phyloP scores from a whole-genome alignment of 2,329 filamentous ascomycete species.

The Ophiosphaerella narmari region DNA sequence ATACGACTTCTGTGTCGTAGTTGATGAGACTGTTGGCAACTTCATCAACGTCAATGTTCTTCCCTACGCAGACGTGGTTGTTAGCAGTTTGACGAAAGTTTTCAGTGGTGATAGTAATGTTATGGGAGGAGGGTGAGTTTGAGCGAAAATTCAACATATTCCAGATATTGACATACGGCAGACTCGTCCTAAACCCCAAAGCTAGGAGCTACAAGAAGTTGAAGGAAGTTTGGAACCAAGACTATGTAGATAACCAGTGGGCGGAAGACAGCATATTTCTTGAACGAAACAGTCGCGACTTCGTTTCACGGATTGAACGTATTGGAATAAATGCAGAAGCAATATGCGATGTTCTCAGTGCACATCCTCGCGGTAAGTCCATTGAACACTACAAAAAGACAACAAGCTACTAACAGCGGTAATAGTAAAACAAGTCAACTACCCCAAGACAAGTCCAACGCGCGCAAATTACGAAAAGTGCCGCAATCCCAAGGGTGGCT shows the following conservation, averaged over 20 bases:
- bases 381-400: background rate
- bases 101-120: conserved; percentile 98
- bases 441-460: conserved; percentile 79
- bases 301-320: conserved; percentile 77
- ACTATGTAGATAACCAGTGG: conserved; percentile 92
- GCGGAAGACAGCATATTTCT: conserved; percentile 92
- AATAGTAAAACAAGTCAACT: conserved; percentile 77
- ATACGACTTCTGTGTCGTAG: conserved; percentile 86
- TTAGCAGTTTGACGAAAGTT: conserved; percentile 93
- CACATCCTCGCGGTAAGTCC: conserved; percentile 56
- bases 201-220: conserved; percentile 71
- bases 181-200: conserved; percentile 66
- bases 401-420: conserved; percentile 1
- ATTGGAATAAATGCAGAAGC: conserved; percentile 86
- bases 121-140: conserved; percentile 77
- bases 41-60: conserved; percentile 96
- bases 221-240: conserved; percentile 65
- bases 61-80: conserved; percentile 85
- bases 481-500: conserved; percentile 74
- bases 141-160: background rate
- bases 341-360: conserved; percentile 72
- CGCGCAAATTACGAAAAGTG: conserved; percentile 77
- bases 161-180: conserved; percentile 23
- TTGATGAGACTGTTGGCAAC: conserved; percentile 96
- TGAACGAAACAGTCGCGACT: conserved; percentile 95